These are phyloP conservation scores for Picea glauca DNA, from an alignment of 75 land plant species.

Conservation along the genomic window DNA sequence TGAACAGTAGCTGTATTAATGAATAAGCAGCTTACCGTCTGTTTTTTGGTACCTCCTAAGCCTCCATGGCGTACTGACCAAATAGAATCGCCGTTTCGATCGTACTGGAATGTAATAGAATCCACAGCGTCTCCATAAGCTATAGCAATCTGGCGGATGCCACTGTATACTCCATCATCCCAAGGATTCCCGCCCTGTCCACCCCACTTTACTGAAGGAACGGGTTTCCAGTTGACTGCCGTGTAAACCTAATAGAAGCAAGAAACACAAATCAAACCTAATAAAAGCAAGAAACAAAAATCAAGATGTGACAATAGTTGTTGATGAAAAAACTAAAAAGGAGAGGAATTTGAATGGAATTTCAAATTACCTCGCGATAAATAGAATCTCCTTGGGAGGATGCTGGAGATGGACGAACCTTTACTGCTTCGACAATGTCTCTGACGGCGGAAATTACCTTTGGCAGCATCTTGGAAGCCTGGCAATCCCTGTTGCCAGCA, in stretches of 20 bases:
- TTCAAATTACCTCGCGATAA: background rate
- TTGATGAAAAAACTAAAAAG: background rate
- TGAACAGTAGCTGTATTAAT: background rate
- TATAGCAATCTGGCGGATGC: conserved; percentile 36
- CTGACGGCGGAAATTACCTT: background rate
- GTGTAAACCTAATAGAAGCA: background rate
- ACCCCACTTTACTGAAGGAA: conserved; percentile 55
- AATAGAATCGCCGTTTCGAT: conserved; percentile 41
- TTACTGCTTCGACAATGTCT: conserved; percentile 11
- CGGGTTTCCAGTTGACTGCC: conserved; percentile 18
- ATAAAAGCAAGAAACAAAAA: background rate
- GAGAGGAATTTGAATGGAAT: background rate
- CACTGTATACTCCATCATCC: conserved; percentile 59
- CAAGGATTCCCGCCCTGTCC: conserved; percentile 55
- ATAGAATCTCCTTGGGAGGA: background rate
- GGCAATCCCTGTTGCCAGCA: background rate
- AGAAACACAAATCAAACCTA: background rate
- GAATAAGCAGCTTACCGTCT: conserved; percentile 22
- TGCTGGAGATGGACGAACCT: background rate
- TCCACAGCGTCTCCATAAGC: conserved; percentile 19
- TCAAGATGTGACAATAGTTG: background rate
- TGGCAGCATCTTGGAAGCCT: conserved; percentile 2
- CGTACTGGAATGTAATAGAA: conserved; percentile 47
- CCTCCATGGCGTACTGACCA: conserved; percentile 52
- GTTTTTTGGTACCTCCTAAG: conserved; percentile 15